A percentile compares a stretch with the other conserved stretches of the same genome.
phyloP scores from a whole-genome alignment of 2,329 filamentous ascomycete species.

The Shiraia bambusicola region DNA sequence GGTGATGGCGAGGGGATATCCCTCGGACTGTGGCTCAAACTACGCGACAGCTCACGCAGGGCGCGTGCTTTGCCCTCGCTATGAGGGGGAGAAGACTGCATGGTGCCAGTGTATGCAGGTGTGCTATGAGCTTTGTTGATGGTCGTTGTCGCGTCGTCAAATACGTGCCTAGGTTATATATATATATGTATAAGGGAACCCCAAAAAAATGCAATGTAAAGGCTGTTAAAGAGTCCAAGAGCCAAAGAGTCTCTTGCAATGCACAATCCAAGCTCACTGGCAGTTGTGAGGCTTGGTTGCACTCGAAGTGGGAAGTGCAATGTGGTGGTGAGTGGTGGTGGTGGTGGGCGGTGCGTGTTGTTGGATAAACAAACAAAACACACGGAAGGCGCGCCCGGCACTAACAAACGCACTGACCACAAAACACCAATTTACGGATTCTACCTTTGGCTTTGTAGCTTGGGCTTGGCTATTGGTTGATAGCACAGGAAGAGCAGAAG shows the following conservation, averaged over 20 bases:
- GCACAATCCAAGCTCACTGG: constrained; percentile 15
- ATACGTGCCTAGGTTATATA: constrained; percentile 24
- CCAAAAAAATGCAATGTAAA: constrained; percentile 31
- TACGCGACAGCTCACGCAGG: constrained; percentile 41
- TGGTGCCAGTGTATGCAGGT: constrained; percentile 24
- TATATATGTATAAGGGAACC: too few relatives aligned
- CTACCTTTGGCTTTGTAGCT: too few relatives aligned
- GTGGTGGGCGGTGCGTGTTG: constrained; percentile 24
- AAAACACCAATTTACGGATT: too few relatives aligned
- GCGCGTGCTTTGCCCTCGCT: constrained; percentile 43
- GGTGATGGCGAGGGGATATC: constrained; percentile 33
- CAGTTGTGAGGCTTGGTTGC: not conserved
- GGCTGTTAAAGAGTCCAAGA: constrained; percentile 16
- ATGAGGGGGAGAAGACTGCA: constrained; percentile 42
- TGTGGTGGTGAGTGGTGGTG: constrained; percentile 22
- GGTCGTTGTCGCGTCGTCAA: constrained; percentile 33
- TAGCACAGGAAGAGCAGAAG: too few relatives aligned
- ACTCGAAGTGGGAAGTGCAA: constrained; percentile 33
- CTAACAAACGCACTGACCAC: constrained; percentile 5
- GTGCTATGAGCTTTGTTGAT: constrained; percentile 18
- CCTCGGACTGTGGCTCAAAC: constrained; percentile 37
- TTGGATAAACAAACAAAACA: constrained; percentile 23
- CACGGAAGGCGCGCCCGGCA: constrained; percentile 15
- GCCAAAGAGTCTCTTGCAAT: constrained; percentile 16
- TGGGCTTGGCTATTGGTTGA: too few relatives aligned